Evolutionary conservation across 1,139 yeast species (phyloP), one percentile per base, ranked within the genome.

Genomic region (Nakaseomyces delphensis): DNA sequence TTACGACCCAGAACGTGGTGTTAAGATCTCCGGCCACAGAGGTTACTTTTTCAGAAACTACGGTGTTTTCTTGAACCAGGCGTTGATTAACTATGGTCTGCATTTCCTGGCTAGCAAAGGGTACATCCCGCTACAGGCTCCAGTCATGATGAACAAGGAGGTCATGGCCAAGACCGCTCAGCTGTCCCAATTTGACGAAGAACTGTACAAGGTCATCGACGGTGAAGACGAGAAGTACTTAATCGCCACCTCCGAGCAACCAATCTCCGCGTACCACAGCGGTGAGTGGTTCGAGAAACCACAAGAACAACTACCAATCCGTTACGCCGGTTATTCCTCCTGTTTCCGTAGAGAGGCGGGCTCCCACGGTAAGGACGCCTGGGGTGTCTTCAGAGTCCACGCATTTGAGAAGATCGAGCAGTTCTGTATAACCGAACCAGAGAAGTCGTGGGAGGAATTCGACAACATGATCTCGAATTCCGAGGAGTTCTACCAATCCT

Each of bases 321-420:
- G 85, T 68, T 91, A 91, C 62, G 99, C 96, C 42, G 99, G 99
- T 57, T 91, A 82, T 72, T 87, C 97, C 25, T 83, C 96, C 42
- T 91, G 98, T 78, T 91, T 91, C 79, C 83, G 99, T 69, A 85
- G 98, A 70, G 99, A 91, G 72, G 98, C 99, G 47, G 99, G 99
- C 54, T 82, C 96, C 50, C 97, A 91, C 62, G 99, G 99, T 67
- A 91, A 91, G 68, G 99, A 91, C 63, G 98, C 99, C 38, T 93
- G 99, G 98, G 98, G 99, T 69, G 89, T 93, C 55, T 91, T 91
- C 79, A 82, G 99, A 69, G 98, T 91, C 46, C 99, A 91, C 64
- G 95, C 95, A 45, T 91, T 91, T 62, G 98, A 93, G 70, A 91
- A 91, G 71, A 86, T 91, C 59, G 99, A 91, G 71, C 98, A 93